phyloP scores from a whole-genome alignment of 106 monocot species.

The Dioscorea dumetorum region DNA sequence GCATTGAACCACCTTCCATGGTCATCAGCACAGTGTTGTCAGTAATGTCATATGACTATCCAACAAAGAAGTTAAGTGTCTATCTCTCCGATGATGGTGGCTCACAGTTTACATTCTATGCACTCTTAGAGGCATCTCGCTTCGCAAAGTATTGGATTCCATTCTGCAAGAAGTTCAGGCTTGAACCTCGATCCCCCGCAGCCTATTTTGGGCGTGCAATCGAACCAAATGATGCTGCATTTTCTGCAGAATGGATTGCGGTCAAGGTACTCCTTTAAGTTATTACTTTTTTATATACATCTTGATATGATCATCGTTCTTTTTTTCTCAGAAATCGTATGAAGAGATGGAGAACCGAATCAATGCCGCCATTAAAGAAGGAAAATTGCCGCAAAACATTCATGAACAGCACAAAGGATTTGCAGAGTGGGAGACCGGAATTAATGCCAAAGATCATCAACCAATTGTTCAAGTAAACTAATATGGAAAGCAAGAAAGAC shows the following conservation, averaged over 20 bases:
- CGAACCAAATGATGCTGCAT: background rate
- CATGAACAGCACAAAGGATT: constrained; percentile 35
- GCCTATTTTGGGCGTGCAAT: constrained; percentile 35
- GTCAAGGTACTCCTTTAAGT: constrained; percentile 31
- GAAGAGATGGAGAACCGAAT: constrained; percentile 49
- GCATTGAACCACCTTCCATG: constrained; percentile 59
- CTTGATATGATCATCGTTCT: no score
- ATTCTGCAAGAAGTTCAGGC: constrained; percentile 53
- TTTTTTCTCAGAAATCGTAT: constrained; percentile 29
- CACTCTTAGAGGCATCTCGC: constrained; percentile 54
- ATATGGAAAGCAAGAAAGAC: background rate
- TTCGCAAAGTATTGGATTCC: constrained; percentile 76
- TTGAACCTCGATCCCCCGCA: constrained; percentile 62
- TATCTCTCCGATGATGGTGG: constrained; percentile 77
- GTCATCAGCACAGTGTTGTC: constrained; percentile 73
- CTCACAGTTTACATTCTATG: constrained; percentile 76
- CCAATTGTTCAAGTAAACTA: constrained; percentile 35
- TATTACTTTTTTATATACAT: no score
- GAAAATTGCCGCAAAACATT: constrained; percentile 23
- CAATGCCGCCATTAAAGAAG: constrained; percentile 5
- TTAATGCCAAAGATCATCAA: constrained; percentile 35
- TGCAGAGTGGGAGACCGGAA: constrained; percentile 20
- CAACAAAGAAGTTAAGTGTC: constrained; percentile 52
- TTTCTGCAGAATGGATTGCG: constrained; percentile 20
- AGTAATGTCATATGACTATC: constrained; percentile 72